phyloP scores from a whole-genome alignment of 441 rosid species.

The Adansonia madagascariensis region DNA sequence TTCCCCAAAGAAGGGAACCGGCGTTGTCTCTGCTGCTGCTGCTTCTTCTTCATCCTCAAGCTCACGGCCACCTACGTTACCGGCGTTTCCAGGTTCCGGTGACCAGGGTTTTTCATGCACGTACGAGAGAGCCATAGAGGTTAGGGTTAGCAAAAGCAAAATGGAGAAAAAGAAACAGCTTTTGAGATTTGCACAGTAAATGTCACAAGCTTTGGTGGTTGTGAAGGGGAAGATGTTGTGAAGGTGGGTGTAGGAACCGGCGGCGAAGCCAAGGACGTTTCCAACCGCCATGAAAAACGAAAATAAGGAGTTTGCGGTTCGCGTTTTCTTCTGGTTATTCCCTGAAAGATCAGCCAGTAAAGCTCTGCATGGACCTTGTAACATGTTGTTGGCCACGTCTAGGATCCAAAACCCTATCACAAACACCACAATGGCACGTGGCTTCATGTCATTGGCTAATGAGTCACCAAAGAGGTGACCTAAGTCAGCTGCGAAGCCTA shows the following conservation, averaged over 20 bases:
- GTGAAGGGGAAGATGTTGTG: conserved; percentile 68
- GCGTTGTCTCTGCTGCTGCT: background rate
- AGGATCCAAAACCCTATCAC: conserved; percentile 93
- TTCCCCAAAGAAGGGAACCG: conserved; percentile 49
- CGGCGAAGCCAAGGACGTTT: conserved; percentile 77
- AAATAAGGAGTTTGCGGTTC: conserved; percentile 65
- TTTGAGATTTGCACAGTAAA: conserved; percentile 90
- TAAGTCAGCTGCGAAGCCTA: conserved; percentile 83
- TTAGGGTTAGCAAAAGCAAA: conserved; percentile 49
- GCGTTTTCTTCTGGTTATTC: conserved; percentile 49
- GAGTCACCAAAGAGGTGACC: conserved; percentile 69
- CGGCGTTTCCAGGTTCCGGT: conserved; percentile 39
- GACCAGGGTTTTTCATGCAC: conserved; percentile 58
- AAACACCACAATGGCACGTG: conserved; percentile 72
- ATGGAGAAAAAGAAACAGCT: conserved; percentile 74
- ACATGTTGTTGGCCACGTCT: conserved; percentile 86
- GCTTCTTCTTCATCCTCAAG: conserved; percentile 31
- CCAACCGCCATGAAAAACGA: conserved; percentile 96
- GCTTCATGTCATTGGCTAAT: conserved; percentile 35
- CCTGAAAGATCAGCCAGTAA: conserved; percentile 82
- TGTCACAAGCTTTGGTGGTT: conserved; percentile 64
- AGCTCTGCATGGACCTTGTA: conserved; percentile 91
- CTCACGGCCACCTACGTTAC: background rate
- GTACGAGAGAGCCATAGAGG: conserved; percentile 45
- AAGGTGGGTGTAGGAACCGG: conserved; percentile 62